phyloP scores from a whole-genome alignment of 495 filamentous ascomycete species.

The Jackrogersella minutella region DNA sequence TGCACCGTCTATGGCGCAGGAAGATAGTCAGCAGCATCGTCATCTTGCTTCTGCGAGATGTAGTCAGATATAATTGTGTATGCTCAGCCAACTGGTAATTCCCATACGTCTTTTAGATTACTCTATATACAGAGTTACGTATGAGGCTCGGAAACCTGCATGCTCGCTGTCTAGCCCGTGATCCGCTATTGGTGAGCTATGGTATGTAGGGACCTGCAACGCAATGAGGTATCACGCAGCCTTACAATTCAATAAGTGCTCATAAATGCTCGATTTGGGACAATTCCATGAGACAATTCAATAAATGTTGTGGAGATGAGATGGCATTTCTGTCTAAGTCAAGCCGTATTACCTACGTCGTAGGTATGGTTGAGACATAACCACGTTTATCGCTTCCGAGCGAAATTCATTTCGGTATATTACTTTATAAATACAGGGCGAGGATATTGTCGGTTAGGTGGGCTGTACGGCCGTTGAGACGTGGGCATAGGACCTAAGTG shows the following conservation, averaged over 20 bases:
- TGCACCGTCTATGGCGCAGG: neutral
- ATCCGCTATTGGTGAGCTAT: no score
- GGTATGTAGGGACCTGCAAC: no score
- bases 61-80: neutral
- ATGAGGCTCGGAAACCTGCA: neutral
- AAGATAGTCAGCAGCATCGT: neutral
- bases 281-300: neutral
- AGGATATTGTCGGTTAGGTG: neutral
- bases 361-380: neutral
- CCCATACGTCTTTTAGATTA: neutral
- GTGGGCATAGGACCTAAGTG: neutral
- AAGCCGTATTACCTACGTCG: neutral
- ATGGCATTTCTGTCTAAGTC: neutral
- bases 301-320: constrained; percentile 13
- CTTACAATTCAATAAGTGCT: no score
- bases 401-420: constrained; percentile 6
- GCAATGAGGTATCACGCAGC: neutral
- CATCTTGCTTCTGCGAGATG: neutral
- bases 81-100: neutral
- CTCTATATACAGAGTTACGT: neutral
- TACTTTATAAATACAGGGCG: constrained; percentile 4
- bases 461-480: constrained; percentile 3
- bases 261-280: no score
- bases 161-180: neutral
- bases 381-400: neutral